These are phyloP conservation scores for Clathrus columnatus DNA, from an alignment of 768 basidiomycete species.

Conservation along the genomic window DNA sequence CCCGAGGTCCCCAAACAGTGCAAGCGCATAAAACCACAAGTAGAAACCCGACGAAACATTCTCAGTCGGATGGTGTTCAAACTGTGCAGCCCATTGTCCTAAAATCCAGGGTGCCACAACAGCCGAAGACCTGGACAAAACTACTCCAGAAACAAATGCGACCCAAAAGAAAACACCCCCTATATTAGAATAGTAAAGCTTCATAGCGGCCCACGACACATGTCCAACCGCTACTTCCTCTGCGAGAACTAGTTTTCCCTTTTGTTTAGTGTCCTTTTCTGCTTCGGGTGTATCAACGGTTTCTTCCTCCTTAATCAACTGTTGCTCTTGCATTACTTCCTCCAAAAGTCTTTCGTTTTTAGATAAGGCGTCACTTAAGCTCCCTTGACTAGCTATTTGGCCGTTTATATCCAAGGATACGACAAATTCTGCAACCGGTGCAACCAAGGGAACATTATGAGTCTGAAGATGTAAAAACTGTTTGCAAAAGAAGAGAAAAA, in stretches of 20 bases:
- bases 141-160: constrained; percentile 14
- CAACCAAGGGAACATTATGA: constrained; percentile 43
- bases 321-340: constrained; percentile 23
- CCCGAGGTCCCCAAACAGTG: constrained; percentile 20
- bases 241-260: constrained; percentile 52
- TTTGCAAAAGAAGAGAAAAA: not conserved
- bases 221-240: constrained; percentile 58
- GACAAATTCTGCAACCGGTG: constrained; percentile 46
- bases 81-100: constrained; percentile 38
- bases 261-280: constrained; percentile 16
- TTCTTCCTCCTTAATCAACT: constrained; percentile 18
- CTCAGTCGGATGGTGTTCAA: constrained; percentile 24
- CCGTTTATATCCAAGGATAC: constrained; percentile 50
- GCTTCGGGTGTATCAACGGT: constrained; percentile 18
- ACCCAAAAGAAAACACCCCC: constrained; percentile 23
- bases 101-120: constrained; percentile 33
- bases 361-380: constrained; percentile 38
- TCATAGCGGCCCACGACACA: constrained; percentile 39
- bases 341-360: constrained; percentile 28
- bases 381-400: constrained; percentile 38
- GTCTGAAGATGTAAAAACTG: constrained; percentile 24
- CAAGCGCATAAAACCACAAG: constrained; percentile 26
- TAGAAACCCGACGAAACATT: constrained; percentile 36
- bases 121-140: constrained; percentile 16
- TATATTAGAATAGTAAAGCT: not conserved